Conservation (phyloP, 2,329 filamentous ascomycete species). For the Zymoseptoria passerinii region DNA sequence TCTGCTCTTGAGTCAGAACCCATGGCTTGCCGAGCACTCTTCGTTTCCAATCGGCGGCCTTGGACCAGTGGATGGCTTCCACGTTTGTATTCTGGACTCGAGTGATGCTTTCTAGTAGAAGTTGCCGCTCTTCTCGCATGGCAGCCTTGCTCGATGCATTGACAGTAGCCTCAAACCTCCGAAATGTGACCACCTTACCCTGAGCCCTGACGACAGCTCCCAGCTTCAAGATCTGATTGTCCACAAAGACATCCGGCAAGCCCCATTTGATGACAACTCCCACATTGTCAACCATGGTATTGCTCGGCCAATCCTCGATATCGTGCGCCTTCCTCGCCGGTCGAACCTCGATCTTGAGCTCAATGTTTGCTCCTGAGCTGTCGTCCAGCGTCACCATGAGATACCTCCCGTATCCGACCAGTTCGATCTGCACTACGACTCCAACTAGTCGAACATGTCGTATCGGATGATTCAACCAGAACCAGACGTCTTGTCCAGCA, state of each 20-base stretch:
- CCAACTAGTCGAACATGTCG: constrained; percentile 41
- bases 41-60: constrained; percentile 42
- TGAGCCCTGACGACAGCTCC: constrained; percentile 50
- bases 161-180: constrained; percentile 44
- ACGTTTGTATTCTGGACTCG: constrained; percentile 45
- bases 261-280: constrained; percentile 31
- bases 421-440: constrained; percentile 36
- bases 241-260: constrained; percentile 38
- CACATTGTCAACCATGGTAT: constrained; percentile 33
- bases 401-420: constrained; percentile 32
- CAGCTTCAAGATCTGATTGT: constrained; percentile 31
- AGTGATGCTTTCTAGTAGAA: constrained; percentile 47
- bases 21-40: constrained; percentile 47
- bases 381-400: constrained; percentile 51
- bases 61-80: constrained; percentile 47
- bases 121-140: constrained; percentile 42
- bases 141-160: constrained; percentile 51
- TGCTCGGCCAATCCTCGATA: constrained; percentile 23
- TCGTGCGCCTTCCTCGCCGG: constrained; percentile 22
- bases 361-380: constrained; percentile 50
- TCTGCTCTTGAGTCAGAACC: constrained; percentile 40
- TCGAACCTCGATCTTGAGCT: constrained; percentile 44
- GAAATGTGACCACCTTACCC: constrained; percentile 47
- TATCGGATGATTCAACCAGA: constrained; percentile 47
- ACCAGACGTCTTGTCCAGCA: constrained; percentile 48